A percentile compares a stretch with the other conserved stretches of the same genome.
Conservation (phyloP, 2,329 filamentous ascomycete genomes). For the Immersiporthe knoxdaviesiana region DNA sequence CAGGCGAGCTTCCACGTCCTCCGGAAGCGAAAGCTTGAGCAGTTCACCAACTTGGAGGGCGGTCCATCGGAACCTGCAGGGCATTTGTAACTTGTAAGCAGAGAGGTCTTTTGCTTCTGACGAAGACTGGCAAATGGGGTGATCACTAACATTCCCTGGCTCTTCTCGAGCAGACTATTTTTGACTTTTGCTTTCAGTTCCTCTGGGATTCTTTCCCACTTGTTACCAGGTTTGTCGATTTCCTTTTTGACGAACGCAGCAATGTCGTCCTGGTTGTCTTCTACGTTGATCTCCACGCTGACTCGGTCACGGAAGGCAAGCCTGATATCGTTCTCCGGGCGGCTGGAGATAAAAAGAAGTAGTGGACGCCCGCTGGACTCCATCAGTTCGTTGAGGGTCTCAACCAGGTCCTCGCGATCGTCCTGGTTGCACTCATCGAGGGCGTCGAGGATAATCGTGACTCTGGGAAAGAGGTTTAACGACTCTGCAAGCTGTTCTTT, state of each 20-base stretch:
- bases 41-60: conserved; percentile 38
- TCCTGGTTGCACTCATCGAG: conserved; percentile 41
- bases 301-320: conserved; percentile 29
- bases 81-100: background rate
- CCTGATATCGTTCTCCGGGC: conserved; percentile 37
- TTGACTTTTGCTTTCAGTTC: conserved; percentile 33
- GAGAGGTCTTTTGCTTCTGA: background rate
- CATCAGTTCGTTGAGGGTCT: conserved; percentile 35
- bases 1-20: conserved; percentile 34
- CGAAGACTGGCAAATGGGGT: conserved; percentile 14
- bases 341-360: conserved; percentile 42
- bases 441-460: conserved; percentile 42
- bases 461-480: conserved; percentile 36
- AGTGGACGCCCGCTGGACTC: conserved; percentile 33
- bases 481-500: conserved; percentile 33
- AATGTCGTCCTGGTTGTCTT: conserved; percentile 38
- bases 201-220: conserved; percentile 29
- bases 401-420: conserved; percentile 35
- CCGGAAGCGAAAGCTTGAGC: conserved; percentile 30
- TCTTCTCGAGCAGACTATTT: conserved; percentile 31
- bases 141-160: conserved; percentile 37
- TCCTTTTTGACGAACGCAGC: conserved; percentile 33
- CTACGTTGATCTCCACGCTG: conserved; percentile 36
- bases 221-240: conserved; percentile 30
- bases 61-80: conserved; percentile 41